phyloP scores from a whole-genome alignment of 805 yeast species.

The Vanderwaltozyma tropicalis region DNA sequence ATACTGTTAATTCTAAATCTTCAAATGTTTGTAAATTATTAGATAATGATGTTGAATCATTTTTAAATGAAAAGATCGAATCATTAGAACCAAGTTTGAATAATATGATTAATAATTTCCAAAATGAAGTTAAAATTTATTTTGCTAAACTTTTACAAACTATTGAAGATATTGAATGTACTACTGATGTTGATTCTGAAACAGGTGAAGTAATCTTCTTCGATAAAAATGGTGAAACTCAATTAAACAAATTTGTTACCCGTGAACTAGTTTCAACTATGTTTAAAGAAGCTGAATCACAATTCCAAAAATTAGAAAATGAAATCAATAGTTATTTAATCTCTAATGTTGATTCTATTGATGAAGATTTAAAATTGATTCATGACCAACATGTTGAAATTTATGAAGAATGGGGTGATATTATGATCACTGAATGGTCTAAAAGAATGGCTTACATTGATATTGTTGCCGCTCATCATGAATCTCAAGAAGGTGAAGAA shows the following conservation, averaged over 20 bases:
- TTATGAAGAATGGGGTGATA: slow-evolving; percentile 65
- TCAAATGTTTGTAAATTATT: slow-evolving; percentile 32
- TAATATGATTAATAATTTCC: slow-evolving; percentile 28
- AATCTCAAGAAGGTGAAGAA: slow-evolving; percentile 22
- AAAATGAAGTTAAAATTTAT: slow-evolving; percentile 17
- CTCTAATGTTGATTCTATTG: slow-evolving; percentile 25
- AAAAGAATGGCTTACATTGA: slow-evolving; percentile 40
- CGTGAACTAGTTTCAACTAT: slow-evolving; percentile 36
- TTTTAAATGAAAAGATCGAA: slow-evolving; percentile 22
- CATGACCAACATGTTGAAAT: slow-evolving; percentile 47
- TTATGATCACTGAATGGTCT: slow-evolving; percentile 54
- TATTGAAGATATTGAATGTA: slow-evolving; percentile 32
- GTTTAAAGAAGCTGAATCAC: slow-evolving; percentile 9
- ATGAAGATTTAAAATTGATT: slow-evolving; percentile 29
- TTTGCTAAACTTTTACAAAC: slow-evolving; percentile 25
- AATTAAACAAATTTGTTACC: slow-evolving; percentile 31
- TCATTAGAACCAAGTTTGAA: slow-evolving; percentile 26
- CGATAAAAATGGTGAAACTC: slow-evolving; percentile 28
- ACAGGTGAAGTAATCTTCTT: slow-evolving; percentile 28
- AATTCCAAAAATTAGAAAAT: slow-evolving; percentile 17
- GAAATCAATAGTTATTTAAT: slow-evolving; percentile 26
- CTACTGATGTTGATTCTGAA: slow-evolving; percentile 20
- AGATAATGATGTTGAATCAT: slow-evolving; percentile 26
- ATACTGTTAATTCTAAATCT: slow-evolving; percentile 30
- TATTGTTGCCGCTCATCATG: slow-evolving; percentile 18